A percentile compares a stretch with the other conserved stretches of the same genome.
Conservation (phyloP, 352 stramenopile genomes). For the Globisporangium paroecandrum region DNA sequence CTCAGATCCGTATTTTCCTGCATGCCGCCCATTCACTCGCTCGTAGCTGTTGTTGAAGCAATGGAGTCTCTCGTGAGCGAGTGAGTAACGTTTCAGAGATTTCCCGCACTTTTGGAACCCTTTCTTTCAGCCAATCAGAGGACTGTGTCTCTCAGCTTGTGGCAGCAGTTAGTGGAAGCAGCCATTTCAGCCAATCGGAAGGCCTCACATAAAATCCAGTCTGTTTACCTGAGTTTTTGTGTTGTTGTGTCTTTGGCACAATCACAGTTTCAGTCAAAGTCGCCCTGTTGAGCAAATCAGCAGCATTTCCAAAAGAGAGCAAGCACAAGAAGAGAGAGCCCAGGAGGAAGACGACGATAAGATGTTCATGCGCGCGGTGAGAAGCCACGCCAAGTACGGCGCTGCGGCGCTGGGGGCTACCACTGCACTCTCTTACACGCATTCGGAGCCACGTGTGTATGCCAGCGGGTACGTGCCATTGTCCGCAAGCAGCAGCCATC, state of each 20-base stretch:
- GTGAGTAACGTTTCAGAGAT: conserved; percentile 13
- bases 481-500: not conserved
- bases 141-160: not conserved
- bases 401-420: conserved; percentile 37
- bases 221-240: not conserved
- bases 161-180: conserved; percentile 15
- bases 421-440: conserved; percentile 28
- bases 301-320: conserved; percentile 3
- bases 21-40: not conserved
- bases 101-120: not conserved
- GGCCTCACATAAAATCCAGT: conserved; percentile 6
- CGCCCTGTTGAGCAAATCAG: not conserved
- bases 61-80: not conserved
- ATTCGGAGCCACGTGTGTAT: conserved; percentile 60
- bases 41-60: not conserved
- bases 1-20: not conserved
- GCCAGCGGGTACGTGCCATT: conserved; percentile 46
- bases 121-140: conserved; percentile 9
- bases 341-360: not conserved
- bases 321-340: not conserved
- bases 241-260: not conserved
- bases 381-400: conserved; percentile 30
- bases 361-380: conserved; percentile 46
- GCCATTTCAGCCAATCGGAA: conserved; percentile 12
- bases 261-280: not conserved